A percentile compares a stretch with the other conserved stretches of the same genome.
phyloP scores from a whole-genome alignment of 805 yeast species.

The Teunomyces cretensis region DNA sequence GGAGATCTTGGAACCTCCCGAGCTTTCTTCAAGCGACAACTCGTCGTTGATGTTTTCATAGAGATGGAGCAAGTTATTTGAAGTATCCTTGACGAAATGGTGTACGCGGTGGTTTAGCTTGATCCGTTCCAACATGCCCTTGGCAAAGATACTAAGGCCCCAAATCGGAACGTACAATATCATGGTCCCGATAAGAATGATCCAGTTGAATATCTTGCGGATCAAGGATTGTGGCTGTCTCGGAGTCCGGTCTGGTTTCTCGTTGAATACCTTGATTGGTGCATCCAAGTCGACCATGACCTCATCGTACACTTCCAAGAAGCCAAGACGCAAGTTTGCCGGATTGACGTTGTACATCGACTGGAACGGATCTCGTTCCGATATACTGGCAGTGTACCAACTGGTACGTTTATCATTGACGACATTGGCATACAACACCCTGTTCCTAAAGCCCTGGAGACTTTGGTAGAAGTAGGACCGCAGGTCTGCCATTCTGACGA shows the following conservation, averaged over 20 bases:
- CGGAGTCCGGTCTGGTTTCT: neutral
- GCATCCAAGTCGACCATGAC: constrained; percentile 52
- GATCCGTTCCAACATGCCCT: constrained; percentile 37
- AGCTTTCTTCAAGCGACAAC: constrained; percentile 6
- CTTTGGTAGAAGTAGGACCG: constrained; percentile 60
- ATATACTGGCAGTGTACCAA: constrained; percentile 80
- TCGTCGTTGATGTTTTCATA: constrained; percentile 22
- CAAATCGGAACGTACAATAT: constrained; percentile 62
- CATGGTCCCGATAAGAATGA: constrained; percentile 43
- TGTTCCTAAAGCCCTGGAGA: constrained; percentile 50
- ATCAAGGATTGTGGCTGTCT: neutral
- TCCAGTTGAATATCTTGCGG: constrained; percentile 41
- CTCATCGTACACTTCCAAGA: constrained; percentile 54
- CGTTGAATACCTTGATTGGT: constrained; percentile 31
- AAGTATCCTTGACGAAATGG: constrained; percentile 25
- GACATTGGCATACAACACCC: constrained; percentile 69
- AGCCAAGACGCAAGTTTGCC: constrained; percentile 40
- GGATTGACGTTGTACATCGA: constrained; percentile 46
- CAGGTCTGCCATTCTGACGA: constrained; percentile 64
- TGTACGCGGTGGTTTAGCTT: constrained; percentile 28
- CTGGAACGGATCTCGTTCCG: constrained; percentile 58
- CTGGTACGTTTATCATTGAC: constrained; percentile 78
- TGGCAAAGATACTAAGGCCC: constrained; percentile 54
- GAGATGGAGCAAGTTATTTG: constrained; percentile 27
- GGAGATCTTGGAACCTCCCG: neutral